Conservation (phyloP, 306 rosid species). For the Cicer arietinum region DNA sequence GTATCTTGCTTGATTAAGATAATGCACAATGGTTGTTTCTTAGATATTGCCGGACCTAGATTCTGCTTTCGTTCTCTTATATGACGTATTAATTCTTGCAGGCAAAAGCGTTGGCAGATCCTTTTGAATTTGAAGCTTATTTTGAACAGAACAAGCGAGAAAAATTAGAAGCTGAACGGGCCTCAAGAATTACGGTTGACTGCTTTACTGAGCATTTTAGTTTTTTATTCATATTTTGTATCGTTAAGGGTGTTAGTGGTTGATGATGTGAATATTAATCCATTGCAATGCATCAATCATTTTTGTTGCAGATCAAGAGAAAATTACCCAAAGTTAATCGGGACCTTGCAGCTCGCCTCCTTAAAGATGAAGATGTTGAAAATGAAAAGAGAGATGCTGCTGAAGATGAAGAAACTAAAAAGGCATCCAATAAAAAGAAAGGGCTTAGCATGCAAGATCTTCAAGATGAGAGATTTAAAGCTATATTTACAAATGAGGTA, state of each 20-base stretch:
- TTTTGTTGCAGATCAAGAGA: constrained; percentile 67
- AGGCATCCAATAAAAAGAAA: constrained; percentile 80
- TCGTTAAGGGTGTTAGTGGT: constrained; percentile 34
- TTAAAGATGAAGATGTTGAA: constrained; percentile 66
- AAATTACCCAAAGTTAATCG: constrained; percentile 85
- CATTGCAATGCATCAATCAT: constrained; percentile 39
- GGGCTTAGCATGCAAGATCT: constrained; percentile 58
- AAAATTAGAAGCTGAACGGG: constrained; percentile 76
- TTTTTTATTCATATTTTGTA: constrained; percentile 13
- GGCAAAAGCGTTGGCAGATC: constrained; percentile 80
- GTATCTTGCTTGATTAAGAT: constrained; percentile 19
- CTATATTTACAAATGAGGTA: constrained; percentile 71
- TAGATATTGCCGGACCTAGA: constrained; percentile 27
- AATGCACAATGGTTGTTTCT: constrained; percentile 11
- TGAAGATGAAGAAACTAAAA: constrained; percentile 59
- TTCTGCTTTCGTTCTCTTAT: constrained; percentile 34
- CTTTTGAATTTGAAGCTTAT: constrained; percentile 66
- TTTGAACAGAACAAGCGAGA: constrained; percentile 70
- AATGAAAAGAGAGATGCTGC: constrained; percentile 56
- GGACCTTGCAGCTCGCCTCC: constrained; percentile 67
- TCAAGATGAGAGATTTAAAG: constrained; percentile 74
- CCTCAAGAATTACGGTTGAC: constrained; percentile 77
- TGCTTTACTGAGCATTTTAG: constrained; percentile 27
- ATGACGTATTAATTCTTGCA: constrained; percentile 48
- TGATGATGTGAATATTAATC: constrained; percentile 33